Conservation (phyloP, 768 basidiomycete species). For the Tylopilus balloui region DNA sequence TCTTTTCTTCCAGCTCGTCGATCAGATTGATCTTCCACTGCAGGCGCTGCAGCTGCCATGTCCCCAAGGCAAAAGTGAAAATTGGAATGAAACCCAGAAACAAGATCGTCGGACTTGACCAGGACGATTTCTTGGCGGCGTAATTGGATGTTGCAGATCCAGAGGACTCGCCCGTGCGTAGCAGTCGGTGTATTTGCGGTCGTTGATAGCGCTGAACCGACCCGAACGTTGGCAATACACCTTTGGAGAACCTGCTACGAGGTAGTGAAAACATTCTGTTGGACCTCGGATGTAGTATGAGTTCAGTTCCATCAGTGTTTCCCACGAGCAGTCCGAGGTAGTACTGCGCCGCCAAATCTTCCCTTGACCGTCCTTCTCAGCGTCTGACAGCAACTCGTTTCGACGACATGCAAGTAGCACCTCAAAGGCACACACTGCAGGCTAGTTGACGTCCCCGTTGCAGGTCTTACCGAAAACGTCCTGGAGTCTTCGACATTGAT, state of each 20-base stretch:
- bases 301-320: conserved; percentile 4
- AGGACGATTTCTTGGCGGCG: conserved; percentile 53
- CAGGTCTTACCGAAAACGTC: conserved; percentile 34
- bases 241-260: conserved; percentile 13
- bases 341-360: conserved; percentile 10
- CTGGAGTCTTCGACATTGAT: conserved; percentile 65
- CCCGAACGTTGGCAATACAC: conserved; percentile 4
- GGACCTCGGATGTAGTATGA: neutral
- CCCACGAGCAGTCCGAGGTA: conserved; percentile 14
- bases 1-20: conserved; percentile 88
- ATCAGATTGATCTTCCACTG: conserved; percentile 95
- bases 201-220: conserved; percentile 6
- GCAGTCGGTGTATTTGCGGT: conserved; percentile 6
- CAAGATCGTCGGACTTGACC: conserved; percentile 66
- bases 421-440: neutral
- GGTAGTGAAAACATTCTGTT: conserved; percentile 17
- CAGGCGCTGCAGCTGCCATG: conserved; percentile 91
- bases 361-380: conserved; percentile 2
- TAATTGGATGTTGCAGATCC: conserved; percentile 42
- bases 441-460: conserved; percentile 7
- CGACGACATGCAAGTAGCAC: conserved; percentile 26
- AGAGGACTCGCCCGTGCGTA: conserved; percentile 16
- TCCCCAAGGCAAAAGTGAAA: conserved; percentile 84
- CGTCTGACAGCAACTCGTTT: neutral
- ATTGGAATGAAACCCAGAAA: conserved; percentile 83